Conservation (phyloP, 805 yeast species). For the Sporopachydermia quercuum region DNA sequence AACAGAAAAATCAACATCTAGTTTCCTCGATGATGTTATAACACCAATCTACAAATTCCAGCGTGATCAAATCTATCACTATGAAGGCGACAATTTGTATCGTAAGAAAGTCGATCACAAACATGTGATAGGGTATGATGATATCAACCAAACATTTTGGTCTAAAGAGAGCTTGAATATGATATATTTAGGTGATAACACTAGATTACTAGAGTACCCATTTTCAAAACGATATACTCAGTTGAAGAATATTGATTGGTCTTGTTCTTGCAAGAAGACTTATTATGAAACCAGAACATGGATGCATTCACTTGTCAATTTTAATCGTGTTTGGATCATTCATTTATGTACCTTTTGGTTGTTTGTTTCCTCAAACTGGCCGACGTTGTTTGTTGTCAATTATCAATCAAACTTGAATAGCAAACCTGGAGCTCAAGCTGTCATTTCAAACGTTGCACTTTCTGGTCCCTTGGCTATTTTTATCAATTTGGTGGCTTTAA, state of each 20-base stretch:
- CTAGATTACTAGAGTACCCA: slow-evolving; percentile 36
- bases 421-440: slow-evolving; percentile 43
- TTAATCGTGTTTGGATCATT: slow-evolving; percentile 67
- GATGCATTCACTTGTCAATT: slow-evolving; percentile 60
- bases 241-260: slow-evolving; percentile 50
- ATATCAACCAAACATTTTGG: slow-evolving; percentile 83
- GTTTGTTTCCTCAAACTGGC: slow-evolving; percentile 53
- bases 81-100: slow-evolving; percentile 27
- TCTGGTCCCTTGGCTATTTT: slow-evolving; percentile 52
- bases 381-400: slow-evolving; percentile 46
- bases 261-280: slow-evolving; percentile 54
- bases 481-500: slow-evolving; percentile 38
- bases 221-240: slow-evolving; percentile 39
- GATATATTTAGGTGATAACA: slow-evolving; percentile 31
- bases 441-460: slow-evolving; percentile 42
- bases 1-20: slow-evolving; percentile 13
- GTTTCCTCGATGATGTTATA: slow-evolving; percentile 51
- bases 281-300: slow-evolving; percentile 63
- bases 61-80: slow-evolving; percentile 36
- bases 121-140: slow-evolving; percentile 72
- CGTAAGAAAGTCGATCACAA: slow-evolving; percentile 49
- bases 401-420: slow-evolving; percentile 40
- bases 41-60: slow-evolving; percentile 60
- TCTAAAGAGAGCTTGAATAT: slow-evolving; percentile 51
- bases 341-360: slow-evolving; percentile 69